Base-by-base conservation (phyloP, 768 basidiomycete genomes). In the Sporobolomyces pararoseus region DNA sequence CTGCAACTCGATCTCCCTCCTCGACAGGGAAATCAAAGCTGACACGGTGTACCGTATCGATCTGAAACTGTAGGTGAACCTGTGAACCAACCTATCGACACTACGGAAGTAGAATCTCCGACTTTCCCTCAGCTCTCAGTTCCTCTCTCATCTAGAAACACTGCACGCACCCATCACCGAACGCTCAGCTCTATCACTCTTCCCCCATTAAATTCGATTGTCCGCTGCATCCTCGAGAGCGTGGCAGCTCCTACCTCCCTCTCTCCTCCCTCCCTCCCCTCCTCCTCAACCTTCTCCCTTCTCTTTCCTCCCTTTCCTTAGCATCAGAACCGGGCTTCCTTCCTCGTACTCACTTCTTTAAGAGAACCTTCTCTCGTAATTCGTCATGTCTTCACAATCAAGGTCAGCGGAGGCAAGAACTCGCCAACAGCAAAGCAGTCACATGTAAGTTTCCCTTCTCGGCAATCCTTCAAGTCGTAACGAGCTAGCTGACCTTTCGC, bases 351-450 rank as follows among this genome's bases (percentile, higher is more conserved):
- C 39, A 9, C 39, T 9, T 17, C 52, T 7, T 17, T 29, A 12
- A 29, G 29, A 31, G 52, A 29, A 53, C 54, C 51, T 53, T 53
- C 32, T 55, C 53, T 34, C 32, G 13, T 9, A 23, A 4, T 27
- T 16, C 35, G 19, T 14, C 57, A 72, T 61, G 60, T 64, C 65
- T n/a, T 59, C 71, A 4, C 66, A 67, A 25, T 47, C 66, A 16
- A 66, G 71, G n/a, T 72, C 71, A 7, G 53, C 34, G 13, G 70
- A 75, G 5, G 65, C 61, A 1, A 63, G 68, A 9, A 62, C 65
- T 1, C 35, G 72, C 13, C 75, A 76, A 54, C 72, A 74, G 68
- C 75, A 76, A 64, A 72, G 70, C 64, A 71, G 69, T 39, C 76
- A 77, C 55, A 77, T 77, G 76, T 62, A 34, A 52, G 64, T 57